These are phyloP conservation scores for Aspergillus caelatus DNA, from an alignment of 2,329 filamentous ascomycete species.

Conservation along the genomic window DNA sequence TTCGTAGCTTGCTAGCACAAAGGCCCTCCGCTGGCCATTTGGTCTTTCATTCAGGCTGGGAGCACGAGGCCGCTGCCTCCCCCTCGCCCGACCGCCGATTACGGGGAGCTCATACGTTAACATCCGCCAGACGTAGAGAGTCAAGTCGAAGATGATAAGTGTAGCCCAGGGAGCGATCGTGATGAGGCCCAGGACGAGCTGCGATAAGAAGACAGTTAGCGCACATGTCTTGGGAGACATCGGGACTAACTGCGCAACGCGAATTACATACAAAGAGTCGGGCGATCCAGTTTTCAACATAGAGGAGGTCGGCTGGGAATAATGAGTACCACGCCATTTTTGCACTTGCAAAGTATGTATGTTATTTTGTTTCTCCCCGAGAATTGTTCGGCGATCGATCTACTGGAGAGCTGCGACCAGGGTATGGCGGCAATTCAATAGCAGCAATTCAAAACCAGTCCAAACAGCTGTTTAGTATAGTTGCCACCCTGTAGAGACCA, in stretches of 20 bases:
- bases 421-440: not conserved
- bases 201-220: not conserved
- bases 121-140: constrained; percentile 64
- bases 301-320: constrained; percentile 60
- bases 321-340: constrained; percentile 68
- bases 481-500: not conserved
- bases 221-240: not conserved
- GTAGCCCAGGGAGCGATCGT: constrained; percentile 66
- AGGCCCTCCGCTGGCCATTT: constrained; percentile 45
- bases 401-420: not conserved
- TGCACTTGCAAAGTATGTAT: not conserved
- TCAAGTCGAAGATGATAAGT: constrained; percentile 65
- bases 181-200: constrained; percentile 64
- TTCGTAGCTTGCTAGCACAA: constrained; percentile 31
- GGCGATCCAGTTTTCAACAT: constrained; percentile 64
- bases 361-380: not conserved
- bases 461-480: not conserved
- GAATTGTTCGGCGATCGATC: not conserved
- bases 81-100: constrained; percentile 63
- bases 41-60: constrained; percentile 63
- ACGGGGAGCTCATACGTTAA: constrained; percentile 61
- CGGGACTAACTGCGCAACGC: not conserved
- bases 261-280: constrained; percentile 60
- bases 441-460: not conserved
- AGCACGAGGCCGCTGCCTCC: constrained; percentile 61